Conservation (phyloP, 768 basidiomycete genomes). For the Crepidotus variabilis region DNA sequence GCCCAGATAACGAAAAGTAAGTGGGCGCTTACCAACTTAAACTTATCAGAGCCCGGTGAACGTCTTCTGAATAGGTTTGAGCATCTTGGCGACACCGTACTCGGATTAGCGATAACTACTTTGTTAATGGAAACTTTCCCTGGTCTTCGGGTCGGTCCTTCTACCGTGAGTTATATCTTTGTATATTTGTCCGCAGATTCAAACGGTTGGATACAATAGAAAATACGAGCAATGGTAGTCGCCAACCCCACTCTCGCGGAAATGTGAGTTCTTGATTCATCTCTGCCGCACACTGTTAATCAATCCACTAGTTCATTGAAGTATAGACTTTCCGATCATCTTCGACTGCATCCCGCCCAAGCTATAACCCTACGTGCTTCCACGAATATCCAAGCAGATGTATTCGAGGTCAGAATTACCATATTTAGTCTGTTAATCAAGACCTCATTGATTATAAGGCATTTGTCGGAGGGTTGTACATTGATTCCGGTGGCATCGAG, state of each 20-base stretch:
- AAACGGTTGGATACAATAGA: slow-evolving; percentile 37
- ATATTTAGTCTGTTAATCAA: slow-evolving; percentile 1
- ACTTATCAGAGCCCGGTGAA: slow-evolving; percentile 1
- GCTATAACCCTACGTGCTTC: slow-evolving; percentile 69
- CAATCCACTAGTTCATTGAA: slow-evolving; percentile 45
- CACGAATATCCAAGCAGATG: slow-evolving; percentile 69
- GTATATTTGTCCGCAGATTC: neutral
- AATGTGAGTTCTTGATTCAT: slow-evolving; percentile 39
- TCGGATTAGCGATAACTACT: slow-evolving; percentile 62
- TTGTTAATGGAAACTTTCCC: slow-evolving; percentile 65
- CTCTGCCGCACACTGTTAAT: slow-evolving; percentile 3
- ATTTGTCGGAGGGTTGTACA: slow-evolving; percentile 75
- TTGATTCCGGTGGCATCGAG: slow-evolving; percentile 55
- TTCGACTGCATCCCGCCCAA: slow-evolving; percentile 70
- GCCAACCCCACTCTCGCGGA: slow-evolving; percentile 70
- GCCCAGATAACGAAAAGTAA: slow-evolving; percentile 82
- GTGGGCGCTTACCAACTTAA: slow-evolving; percentile 9
- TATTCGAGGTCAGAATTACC: slow-evolving; percentile 60
- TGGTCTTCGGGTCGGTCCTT: slow-evolving; percentile 69
- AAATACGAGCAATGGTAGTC: slow-evolving; percentile 75
- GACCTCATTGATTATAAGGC: slow-evolving; percentile 40
- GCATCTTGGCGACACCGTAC: slow-evolving; percentile 73
- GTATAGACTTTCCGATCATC: slow-evolving; percentile 59
- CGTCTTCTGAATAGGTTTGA: slow-evolving; percentile 48
- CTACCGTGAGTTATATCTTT: slow-evolving; percentile 48